Evolutionary conservation across 768 basidiomycete species (phyloP), one percentile per base, ranked within the genome.

Genomic region (Botryobasidium botryosum): DNA sequence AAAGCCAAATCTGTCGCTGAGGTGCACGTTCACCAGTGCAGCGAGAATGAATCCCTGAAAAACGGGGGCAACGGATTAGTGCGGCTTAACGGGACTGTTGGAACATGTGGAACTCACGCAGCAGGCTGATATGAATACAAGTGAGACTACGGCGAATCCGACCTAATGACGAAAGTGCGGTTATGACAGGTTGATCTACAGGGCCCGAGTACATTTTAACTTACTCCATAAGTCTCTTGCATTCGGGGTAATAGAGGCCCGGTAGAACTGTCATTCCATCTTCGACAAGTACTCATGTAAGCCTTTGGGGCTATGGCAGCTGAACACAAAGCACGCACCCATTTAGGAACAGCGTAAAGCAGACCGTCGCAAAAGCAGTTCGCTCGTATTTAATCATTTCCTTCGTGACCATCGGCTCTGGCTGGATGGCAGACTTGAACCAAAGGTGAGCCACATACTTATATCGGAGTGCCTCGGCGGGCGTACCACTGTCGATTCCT

Each of bases 231-330:
- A 55, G 71, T 68, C 5, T 59, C 57, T 56, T 80, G 81, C 39
- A 87, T 75, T 8, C 74, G 67, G 1, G 80, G 83, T 4, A 87
- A n/a, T n/a, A n/a, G n/a, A n/a, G n/a, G n/a, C n/a, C n/a, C n/a
- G n/a, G n/a, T n/a, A n/a, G n/a, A n/a, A n/a, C n/a, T n/a, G n/a
- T n/a, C n/a, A n/a, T n/a, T n/a, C n/a, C n/a, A n/a, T n/a, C n/a
- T n/a, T n/a, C n/a, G n/a, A n/a, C n/a, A n/a, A n/a, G n/a, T n/a
- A n/a, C n/a, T n/a, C n/a, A n/a, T n/a, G n/a, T n/a, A n/a, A n/a
- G n/a, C n/a, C n/a, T n/a, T n/a, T n/a, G n/a, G n/a, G n/a, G n/a
- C n/a, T n/a, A n/a, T n/a, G n/a, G n/a, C n/a, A n/a, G n/a, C n/a
- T n/a, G n/a, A n/a, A n/a, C n/a, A n/a, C n/a, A n/a, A n/a, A n/a